Base-by-base conservation (phyloP, 805 yeast genomes). In the Dipodascopsis uninucleata region DNA sequence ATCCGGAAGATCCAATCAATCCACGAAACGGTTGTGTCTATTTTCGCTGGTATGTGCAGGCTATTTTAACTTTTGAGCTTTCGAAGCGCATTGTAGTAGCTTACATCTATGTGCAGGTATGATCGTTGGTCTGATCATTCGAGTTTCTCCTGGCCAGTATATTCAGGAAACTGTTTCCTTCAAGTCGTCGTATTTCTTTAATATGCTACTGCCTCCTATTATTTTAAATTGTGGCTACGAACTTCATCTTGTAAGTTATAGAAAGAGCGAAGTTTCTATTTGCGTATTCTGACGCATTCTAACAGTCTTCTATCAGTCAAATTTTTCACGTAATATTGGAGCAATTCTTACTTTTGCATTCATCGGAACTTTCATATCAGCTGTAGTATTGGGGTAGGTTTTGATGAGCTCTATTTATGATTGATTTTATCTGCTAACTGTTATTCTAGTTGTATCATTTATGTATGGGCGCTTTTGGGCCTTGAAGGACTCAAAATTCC, bases 11-110 rank as follows among this genome's bases (percentile, higher is more conserved):
- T 93, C 58, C 89, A 86, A 65, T 95, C 96, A 3, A 78, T 93
- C n/a, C 99, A 93, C 66, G 99, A 93, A 68, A 93, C 98, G 0
- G 97, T 93, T 31, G 69, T 94, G 35, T 87, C 97, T 1, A 93
- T 93, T 47, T 88, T 93, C 62, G 88, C 90, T 58, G 99, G 99
- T 17, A 89, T 87, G 97, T 36, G 4, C 20, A 14, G 12, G 12
- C 29, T 26, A 14, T 12, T 12, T 14, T 26, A 12, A 12, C 12
- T 26, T 12, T 22, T 12, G n/a, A 3, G 39, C 39, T 22, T 16
- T 16, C 31, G 39, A 12, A 16, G n/a, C 12, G n/a, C 14, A 14
- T 14, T n/a, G 3, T 23, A 23, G 37, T n/a, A 12, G 10, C 10
- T 16, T 14, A 12, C 21, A 10, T 10, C n/a, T 9, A 20, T 14